Evolutionary conservation across 2,329 filamentous ascomycete genomes (phyloP).

Genomic region (Diplocarpon rosae): DNA sequence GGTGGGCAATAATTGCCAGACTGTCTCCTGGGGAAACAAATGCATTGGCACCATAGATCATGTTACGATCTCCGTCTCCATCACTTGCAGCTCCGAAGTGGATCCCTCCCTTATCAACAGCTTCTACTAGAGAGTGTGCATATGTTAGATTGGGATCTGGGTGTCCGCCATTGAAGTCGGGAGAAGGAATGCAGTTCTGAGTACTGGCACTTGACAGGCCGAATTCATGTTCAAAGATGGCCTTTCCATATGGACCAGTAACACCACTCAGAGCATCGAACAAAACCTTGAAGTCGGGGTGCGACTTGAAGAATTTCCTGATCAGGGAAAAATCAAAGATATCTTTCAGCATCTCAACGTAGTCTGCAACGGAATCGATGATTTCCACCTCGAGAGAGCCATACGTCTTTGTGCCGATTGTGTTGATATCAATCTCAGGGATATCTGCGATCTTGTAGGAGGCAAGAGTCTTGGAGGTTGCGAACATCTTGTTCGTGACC

Average conservation of each 20-base stretch:
- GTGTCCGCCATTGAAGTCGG: constrained; percentile 95
- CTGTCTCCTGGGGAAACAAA: constrained; percentile 98
- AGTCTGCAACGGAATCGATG: constrained; percentile 86
- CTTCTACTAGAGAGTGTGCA: constrained; percentile 86
- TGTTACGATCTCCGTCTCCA: constrained; percentile 97
- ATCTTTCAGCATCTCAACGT: constrained; percentile 89
- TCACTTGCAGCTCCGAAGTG: constrained; percentile 96
- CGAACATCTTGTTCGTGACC: constrained; percentile 97
- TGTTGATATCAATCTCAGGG: constrained; percentile 73
- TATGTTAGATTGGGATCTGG: constrained; percentile 97
- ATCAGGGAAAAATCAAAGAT: constrained; percentile 98
- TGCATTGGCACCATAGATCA: constrained; percentile 96
- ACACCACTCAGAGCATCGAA: constrained; percentile 94
- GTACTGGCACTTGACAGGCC: constrained; percentile 66
- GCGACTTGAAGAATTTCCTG: constrained; percentile 78
- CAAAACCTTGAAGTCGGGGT: constrained; percentile 90
- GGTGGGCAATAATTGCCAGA: constrained; percentile 94
- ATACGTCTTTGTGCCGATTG: constrained; percentile 74
- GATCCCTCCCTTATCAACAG: constrained; percentile 80
- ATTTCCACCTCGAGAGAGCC: constrained; percentile 87
- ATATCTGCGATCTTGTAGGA: constrained; percentile 90
- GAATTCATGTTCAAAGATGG: constrained; percentile 91
- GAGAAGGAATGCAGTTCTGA: constrained; percentile 85
- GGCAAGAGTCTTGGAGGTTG: constrained; percentile 76
- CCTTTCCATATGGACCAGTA: constrained; percentile 86